phyloP scores from a whole-genome alignment of 1,284 basidiomycete genomes.

The Cutaneotrichosporon mucoides region DNA sequence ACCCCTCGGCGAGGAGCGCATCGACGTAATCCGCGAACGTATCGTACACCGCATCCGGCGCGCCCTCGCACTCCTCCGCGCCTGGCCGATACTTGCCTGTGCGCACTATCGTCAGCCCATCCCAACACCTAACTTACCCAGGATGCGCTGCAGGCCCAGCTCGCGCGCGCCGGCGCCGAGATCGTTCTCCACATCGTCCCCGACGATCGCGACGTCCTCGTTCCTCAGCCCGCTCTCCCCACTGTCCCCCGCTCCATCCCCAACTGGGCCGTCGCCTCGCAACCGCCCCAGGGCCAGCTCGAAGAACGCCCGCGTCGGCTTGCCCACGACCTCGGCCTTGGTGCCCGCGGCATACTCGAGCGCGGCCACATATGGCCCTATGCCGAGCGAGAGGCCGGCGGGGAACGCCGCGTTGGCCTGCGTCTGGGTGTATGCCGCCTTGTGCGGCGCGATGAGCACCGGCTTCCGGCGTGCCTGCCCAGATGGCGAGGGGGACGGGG shows the following conservation, averaged over 20 bases:
- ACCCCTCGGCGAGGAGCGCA: conserved; percentile 33
- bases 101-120: conserved; percentile 21
- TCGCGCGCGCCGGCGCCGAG: conserved; percentile 61
- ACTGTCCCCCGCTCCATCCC: neutral
- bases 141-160: conserved; percentile 59
- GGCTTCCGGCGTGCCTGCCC: conserved; percentile 29
- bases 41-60: conserved; percentile 57
- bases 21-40: conserved; percentile 59
- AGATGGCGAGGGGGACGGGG: too few relatives aligned
- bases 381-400: conserved; percentile 59
- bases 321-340: conserved; percentile 60
- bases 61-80: conserved; percentile 28
- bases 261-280: conserved; percentile 6
- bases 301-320: conserved; percentile 61
- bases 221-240: neutral
- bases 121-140: conserved; percentile 51
- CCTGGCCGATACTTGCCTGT: conserved; percentile 41
- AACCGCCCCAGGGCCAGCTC: conserved; percentile 57
- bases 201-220: conserved; percentile 57
- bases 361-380: conserved; percentile 64
- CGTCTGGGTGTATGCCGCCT: conserved; percentile 58
- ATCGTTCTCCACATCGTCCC: conserved; percentile 64
- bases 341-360: conserved; percentile 58
- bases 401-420: conserved; percentile 53
- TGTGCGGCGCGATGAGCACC: conserved; percentile 49